Base-by-base conservation (phyloP, 2,329 filamentous ascomycete species). In the Stachybotrys echinatus region DNA sequence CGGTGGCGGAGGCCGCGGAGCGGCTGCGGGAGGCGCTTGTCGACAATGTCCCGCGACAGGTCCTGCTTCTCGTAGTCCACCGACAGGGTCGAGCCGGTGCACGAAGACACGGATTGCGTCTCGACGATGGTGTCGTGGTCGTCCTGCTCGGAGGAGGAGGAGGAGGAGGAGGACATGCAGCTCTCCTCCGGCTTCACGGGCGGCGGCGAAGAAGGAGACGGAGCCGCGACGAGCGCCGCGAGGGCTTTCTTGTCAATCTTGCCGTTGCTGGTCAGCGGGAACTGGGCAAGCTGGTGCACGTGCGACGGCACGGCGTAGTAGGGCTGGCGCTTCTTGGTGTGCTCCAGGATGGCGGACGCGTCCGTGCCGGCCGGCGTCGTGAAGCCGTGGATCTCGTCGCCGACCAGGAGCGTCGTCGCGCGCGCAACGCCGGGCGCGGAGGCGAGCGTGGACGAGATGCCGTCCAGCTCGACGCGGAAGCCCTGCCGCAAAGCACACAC, bases 381-480 rank as follows among this genome's bases (percentile, higher is more conserved):
- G 57, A 81, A 81, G 7, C 71, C 77, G 60, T 76, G 74, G 5
- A 82, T 71, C 18, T 73, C 61, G 6, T 69, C 70, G 45, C 75
- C 67, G 38, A 80, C 67, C 31, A 77, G 60, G 37, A 80, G 61
- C 6, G 73, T 72, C 23, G 73, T 73, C 3, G 74, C 77, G 55
- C 73, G 73, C 48, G 62, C 69, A 23, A 82, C 71, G 2, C 68
- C 70, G 0, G 73, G 66, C 20, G 70, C 72, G 40, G 69, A 66
- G 54, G 72, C 73, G 50, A 79, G 67, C 12, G 74, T 73, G n/a
- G 72, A 64, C 2, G 79, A 72, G 23, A 84, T 74, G 34, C 80
- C 77, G 49, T 83, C 80, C 10, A 84, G 73, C 61, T 84, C 80
- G 43, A 84, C 76, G 21, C 81, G 76, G 59, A 83, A 83, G 7